Base-by-base conservation (phyloP, 768 basidiomycete species). In the Psilocybe azurescens region DNA sequence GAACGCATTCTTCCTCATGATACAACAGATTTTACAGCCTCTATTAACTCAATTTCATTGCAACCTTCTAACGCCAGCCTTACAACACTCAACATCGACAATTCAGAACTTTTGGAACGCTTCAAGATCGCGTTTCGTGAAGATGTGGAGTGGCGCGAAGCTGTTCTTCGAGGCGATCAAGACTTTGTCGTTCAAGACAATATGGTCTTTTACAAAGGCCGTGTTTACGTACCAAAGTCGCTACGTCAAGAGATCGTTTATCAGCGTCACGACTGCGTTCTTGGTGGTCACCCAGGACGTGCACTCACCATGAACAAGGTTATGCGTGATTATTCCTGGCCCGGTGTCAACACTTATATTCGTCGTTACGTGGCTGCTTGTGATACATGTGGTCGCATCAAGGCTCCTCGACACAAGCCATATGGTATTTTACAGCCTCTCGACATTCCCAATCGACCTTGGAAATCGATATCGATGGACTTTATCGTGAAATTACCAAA, bases 301-400 rank as follows among this genome's bases (percentile, higher is more conserved):
- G 64, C 61, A 2, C 68, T 69, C 14, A 83, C 81, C 56, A 28
- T 68, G 68, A 64, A 72, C 3, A 59, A 75, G 1, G 62, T 84
- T 3, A 48, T 44, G 0, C 69, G 74, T 4, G 69, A 81, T 46
- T 84, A 77, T 64, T 79, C 70, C 2, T 85, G 81, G 81, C 81
- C 73, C 3, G 69, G 70, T 1, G 61, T 77, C 33, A 52, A 58
- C 38, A 63, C 60, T 24, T 67, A 67, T 41, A 49, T 75, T 11
- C 65, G 67, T 5, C 38, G 58, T 20, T 77, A 78, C 50, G 72
- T 81, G 20, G 44, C 64, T 2, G 64, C 77, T 3, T 83, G 81
- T 60, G 70, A 74, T 8, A 56, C 65, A 2, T 83, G 81, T 63
- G 58, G 53, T 20, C 67, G 72, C 3, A 69, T 64, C 56, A 81